phyloP scores from a whole-genome alignment of 495 filamentous ascomycete species.

The Penicillium dipodomyicola region DNA sequence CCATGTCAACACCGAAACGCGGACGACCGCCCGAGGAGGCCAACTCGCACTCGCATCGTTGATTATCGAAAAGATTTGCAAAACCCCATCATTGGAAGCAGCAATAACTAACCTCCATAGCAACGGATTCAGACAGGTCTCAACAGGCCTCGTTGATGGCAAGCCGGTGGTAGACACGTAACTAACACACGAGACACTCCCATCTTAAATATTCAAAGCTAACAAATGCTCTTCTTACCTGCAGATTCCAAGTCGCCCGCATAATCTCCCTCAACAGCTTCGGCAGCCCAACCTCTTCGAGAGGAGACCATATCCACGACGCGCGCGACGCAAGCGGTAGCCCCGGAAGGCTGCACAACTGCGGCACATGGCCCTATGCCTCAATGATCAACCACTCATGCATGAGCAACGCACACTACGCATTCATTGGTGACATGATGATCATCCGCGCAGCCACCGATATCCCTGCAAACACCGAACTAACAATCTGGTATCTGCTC shows the following conservation, averaged over 20 bases:
- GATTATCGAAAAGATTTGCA: conserved; percentile 43
- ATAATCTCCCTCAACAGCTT: neutral
- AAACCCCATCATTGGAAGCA: conserved; percentile 44
- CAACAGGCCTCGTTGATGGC: neutral
- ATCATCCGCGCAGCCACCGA: conserved; percentile 48
- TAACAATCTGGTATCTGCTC: conserved; percentile 36
- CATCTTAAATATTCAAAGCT: neutral
- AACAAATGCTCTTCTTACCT: neutral
- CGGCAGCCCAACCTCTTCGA: neutral
- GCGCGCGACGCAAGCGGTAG: neutral
- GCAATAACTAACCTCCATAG: conserved; percentile 24
- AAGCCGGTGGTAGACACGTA: conserved; percentile 3
- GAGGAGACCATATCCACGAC: neutral
- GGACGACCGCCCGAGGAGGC: conserved; percentile 21
- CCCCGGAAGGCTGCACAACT: neutral
- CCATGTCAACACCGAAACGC: conserved; percentile 35
- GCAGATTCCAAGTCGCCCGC: neutral
- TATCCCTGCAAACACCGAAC: conserved; percentile 47
- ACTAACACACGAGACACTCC: neutral
- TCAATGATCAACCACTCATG: conserved; percentile 59
- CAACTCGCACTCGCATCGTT: conserved; percentile 36
- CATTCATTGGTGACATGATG: conserved; percentile 60
- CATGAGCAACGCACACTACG: conserved; percentile 39
- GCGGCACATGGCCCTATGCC: conserved; percentile 53
- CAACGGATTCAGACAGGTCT: neutral